These are phyloP conservation scores for Pyricularia pennisetigena DNA, from an alignment of 2,329 filamentous ascomycete genomes.

Conservation along the genomic window DNA sequence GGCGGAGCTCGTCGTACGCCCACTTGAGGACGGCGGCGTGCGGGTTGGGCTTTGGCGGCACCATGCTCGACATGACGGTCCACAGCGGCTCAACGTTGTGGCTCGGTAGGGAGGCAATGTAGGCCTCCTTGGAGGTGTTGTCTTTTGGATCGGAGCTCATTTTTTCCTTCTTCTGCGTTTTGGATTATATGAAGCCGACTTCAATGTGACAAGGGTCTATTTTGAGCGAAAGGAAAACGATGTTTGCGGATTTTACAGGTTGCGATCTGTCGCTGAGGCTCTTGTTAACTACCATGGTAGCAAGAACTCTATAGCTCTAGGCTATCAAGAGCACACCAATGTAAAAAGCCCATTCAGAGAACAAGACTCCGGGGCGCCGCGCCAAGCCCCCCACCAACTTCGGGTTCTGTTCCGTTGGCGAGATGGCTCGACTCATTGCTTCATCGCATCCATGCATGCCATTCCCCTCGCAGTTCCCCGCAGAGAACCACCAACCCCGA, in stretches of 20 bases:
- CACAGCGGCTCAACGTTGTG: slow-evolving; percentile 3
- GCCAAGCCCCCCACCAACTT: not conserved
- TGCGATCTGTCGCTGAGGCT: not conserved
- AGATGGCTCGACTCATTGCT: not conserved
- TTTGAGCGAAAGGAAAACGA: not conserved
- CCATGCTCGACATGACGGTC: slow-evolving; percentile 6
- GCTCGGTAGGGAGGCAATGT: slow-evolving; percentile 1
- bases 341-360: not conserved
- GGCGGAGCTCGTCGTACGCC: slow-evolving; percentile 15
- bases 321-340: not conserved
- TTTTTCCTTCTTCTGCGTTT: not conserved
- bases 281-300: not conserved
- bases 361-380: not conserved
- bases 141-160: not conserved
- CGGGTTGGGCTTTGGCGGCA: slow-evolving; percentile 4
- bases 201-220: not conserved
- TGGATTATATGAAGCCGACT: not conserved
- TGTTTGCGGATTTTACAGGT: not conserved
- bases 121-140: not conserved
- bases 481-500: not conserved
- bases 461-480: not conserved
- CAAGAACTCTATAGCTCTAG: not conserved
- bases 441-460: not conserved
- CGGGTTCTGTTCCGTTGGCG: not conserved
- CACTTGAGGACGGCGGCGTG: slow-evolving; percentile 8